Evolutionary conservation across 2,329 filamentous ascomycete species (phyloP).

Genomic region (Clarireedia hainanense): DNA sequence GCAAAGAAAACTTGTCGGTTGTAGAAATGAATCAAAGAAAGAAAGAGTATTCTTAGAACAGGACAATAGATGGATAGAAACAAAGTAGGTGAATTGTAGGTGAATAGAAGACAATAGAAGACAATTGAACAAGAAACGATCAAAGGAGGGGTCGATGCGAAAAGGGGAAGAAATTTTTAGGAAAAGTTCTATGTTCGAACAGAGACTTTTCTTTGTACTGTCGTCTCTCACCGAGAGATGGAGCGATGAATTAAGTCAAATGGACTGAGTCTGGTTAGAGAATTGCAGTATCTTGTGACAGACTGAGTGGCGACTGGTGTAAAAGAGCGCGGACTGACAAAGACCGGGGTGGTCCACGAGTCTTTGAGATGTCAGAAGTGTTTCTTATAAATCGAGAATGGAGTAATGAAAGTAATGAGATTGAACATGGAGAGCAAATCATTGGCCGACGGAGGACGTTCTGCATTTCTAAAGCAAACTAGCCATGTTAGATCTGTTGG

Average conservation of each 20-base stretch:
- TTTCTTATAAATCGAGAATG: neutral
- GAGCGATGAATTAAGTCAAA: too few species aligned
- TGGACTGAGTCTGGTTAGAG: neutral
- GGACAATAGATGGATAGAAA: neutral
- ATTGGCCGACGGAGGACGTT: constrained; percentile 2
- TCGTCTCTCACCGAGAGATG: too few species aligned
- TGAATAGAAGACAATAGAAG: neutral
- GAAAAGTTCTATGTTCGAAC: neutral
- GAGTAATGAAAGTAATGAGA: neutral
- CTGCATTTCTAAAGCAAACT: neutral
- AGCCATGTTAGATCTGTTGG: neutral
- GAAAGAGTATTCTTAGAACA: neutral
- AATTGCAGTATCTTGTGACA: neutral
- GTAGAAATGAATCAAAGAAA: neutral
- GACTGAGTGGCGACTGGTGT: neutral
- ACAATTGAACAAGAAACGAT: neutral
- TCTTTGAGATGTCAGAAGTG: neutral
- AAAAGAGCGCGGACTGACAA: neutral
- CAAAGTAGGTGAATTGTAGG: neutral
- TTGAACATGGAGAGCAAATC: neutral
- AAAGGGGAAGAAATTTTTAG: neutral
- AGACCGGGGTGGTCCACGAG: neutral
- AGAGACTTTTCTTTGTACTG: constrained; percentile 3
- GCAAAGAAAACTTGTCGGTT: neutral
- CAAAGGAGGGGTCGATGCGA: neutral